phyloP scores from a whole-genome alignment of 129 eudicot genomes.

The Silybum marianum region DNA sequence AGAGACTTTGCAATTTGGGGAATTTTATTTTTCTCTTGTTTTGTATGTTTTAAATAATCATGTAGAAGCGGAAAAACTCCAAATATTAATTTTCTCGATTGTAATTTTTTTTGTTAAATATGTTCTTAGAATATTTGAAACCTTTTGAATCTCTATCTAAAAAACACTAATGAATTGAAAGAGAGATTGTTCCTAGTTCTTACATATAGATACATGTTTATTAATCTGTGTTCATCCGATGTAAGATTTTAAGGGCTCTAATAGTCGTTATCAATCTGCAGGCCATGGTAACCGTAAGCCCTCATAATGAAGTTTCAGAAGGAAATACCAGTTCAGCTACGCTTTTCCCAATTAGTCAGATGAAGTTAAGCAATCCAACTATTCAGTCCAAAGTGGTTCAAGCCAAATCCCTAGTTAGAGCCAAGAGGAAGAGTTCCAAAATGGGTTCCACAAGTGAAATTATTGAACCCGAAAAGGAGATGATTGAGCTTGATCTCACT shows the following conservation, averaged over 20 bases:
- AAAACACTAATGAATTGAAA: neutral
- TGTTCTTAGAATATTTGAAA: neutral
- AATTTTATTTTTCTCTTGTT: no score
- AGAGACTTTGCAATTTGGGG: no score
- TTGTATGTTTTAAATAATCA: no score
- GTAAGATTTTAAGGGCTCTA: neutral
- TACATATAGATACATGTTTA: neutral
- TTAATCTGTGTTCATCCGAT: neutral
- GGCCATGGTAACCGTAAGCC: neutral
- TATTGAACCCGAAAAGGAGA: slow-evolving; percentile 37
- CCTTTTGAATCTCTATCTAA: neutral
- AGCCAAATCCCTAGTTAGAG: neutral
- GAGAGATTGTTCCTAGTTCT: neutral
- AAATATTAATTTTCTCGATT: no score
- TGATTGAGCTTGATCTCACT: slow-evolving; percentile 45
- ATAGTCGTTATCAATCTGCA: neutral
- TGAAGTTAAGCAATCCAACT: slow-evolving; percentile 8
- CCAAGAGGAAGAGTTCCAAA: slow-evolving; percentile 51
- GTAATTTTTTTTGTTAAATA: neutral
- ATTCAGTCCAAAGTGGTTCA: slow-evolving; percentile 24
- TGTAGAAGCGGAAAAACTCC: no score
- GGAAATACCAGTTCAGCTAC: neutral
- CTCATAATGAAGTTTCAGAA: neutral
- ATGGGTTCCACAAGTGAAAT: slow-evolving; percentile 41
- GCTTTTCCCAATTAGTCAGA: slow-evolving; percentile 8